Percentiles rank a stretch among this genome's conserved stretches.
Evolutionary conservation across 768 basidiomycete genomes (phyloP).

Genomic region (Pulveroboletus sp.): DNA sequence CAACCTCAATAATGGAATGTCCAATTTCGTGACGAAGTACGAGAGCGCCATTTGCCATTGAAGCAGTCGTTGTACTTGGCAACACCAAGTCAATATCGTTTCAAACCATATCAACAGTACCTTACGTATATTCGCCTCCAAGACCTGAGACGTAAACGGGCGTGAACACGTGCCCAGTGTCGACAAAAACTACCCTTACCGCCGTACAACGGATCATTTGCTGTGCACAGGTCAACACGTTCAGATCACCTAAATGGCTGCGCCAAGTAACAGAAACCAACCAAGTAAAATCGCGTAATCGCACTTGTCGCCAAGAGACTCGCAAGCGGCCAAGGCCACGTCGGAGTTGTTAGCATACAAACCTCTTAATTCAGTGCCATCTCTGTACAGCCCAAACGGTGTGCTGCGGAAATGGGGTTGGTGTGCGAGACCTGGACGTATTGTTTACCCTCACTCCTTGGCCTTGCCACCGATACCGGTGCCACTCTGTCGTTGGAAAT

Average conservation of each 20-base stretch:
- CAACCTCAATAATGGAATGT: slow-evolving; percentile 73
- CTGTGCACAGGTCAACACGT: slow-evolving; percentile 31
- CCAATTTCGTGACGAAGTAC: slow-evolving; percentile 78
- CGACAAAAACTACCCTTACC: slow-evolving; percentile 38
- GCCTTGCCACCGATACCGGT: slow-evolving; percentile 63
- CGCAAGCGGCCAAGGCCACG: slow-evolving; percentile 64
- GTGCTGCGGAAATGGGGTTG: slow-evolving; percentile 43
- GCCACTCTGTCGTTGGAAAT: slow-evolving; percentile 46
- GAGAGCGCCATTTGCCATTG: slow-evolving; percentile 65
- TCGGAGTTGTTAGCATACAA: slow-evolving; percentile 67
- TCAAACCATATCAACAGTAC: slow-evolving; percentile 2
- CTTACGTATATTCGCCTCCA: slow-evolving; percentile 76
- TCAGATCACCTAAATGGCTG: slow-evolving; percentile 1
- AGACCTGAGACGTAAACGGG: slow-evolving; percentile 42
- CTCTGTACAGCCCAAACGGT: slow-evolving; percentile 68
- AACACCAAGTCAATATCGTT: not conserved
- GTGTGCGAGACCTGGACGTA: not conserved
- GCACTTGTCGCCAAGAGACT: slow-evolving; percentile 57
- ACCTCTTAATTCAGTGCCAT: slow-evolving; percentile 71
- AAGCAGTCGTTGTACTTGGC: slow-evolving; percentile 67
- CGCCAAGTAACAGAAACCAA: slow-evolving; percentile 23
- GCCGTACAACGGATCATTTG: slow-evolving; percentile 75
- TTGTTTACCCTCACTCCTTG: slow-evolving; percentile 50
- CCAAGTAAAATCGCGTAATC: slow-evolving; percentile 75
- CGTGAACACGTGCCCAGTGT: not conserved